Evolutionary conservation across 1,139 yeast genomes (phyloP).

Genomic region (Debaryomyces udenii): DNA sequence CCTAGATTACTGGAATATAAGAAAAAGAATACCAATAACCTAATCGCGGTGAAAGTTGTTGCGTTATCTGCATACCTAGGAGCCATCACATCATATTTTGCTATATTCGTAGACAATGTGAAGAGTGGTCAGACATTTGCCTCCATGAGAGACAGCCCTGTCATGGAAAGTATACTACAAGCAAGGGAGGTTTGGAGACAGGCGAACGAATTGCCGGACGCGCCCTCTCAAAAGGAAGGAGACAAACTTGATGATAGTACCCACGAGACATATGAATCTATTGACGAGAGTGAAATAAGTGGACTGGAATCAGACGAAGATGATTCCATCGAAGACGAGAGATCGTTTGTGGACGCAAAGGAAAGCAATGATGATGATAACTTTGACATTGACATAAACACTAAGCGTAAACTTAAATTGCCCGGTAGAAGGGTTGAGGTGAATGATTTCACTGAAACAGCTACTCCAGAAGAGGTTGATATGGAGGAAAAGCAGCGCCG

Average conservation of each 20-base stretch:
- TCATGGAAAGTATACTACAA: slow-evolving; percentile 82
- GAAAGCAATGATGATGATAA: slow-evolving; percentile 21
- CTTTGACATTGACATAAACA: slow-evolving; percentile 49
- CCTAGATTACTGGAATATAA: slow-evolving; percentile 42
- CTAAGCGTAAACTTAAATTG: slow-evolving; percentile 49
- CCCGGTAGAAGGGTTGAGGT: slow-evolving; percentile 22
- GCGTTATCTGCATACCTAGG: slow-evolving; percentile 82
- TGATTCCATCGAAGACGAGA: slow-evolving; percentile 25
- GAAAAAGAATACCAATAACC: slow-evolving; percentile 32
- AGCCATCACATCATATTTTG: slow-evolving; percentile 73
- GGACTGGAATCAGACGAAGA: slow-evolving; percentile 24
- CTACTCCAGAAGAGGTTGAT: slow-evolving; percentile 72
- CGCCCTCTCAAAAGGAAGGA: neutral
- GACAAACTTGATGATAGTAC: slow-evolving; percentile 14
- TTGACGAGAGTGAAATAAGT: slow-evolving; percentile 12
- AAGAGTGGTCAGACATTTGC: slow-evolving; percentile 55
- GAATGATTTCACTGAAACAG: slow-evolving; percentile 65
- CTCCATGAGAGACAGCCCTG: slow-evolving; percentile 81
- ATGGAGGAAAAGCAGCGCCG: slow-evolving; percentile 82
- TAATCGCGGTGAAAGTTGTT: slow-evolving; percentile 52
- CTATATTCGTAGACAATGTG: slow-evolving; percentile 62
- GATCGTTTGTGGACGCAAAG: slow-evolving; percentile 29
- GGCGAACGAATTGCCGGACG: slow-evolving; percentile 54
- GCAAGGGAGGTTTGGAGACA: slow-evolving; percentile 91
- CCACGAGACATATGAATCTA: slow-evolving; percentile 12